Evolutionary conservation across 2,329 filamentous ascomycete species (phyloP).

Genomic region (Daldinia eschscholtzii): DNA sequence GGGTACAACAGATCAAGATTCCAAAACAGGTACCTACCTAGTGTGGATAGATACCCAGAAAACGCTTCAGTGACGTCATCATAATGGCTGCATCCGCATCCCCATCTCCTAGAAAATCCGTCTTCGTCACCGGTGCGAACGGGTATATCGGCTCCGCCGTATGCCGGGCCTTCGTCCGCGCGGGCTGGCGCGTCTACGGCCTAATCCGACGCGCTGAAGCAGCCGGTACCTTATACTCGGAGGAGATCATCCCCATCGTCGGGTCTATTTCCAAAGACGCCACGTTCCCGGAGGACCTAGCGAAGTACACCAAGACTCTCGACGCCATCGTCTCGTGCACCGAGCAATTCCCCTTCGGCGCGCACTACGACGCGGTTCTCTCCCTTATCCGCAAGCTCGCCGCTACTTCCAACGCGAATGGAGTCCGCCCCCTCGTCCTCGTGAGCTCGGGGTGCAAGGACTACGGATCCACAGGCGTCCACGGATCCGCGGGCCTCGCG

Average conservation of each 20-base stretch:
- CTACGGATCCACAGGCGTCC: slow-evolving; percentile 56
- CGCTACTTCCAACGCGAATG: slow-evolving; percentile 50
- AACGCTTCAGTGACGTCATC: slow-evolving; percentile 20
- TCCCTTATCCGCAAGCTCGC: slow-evolving; percentile 54
- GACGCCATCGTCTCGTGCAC: slow-evolving; percentile 60
- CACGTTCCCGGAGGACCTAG: slow-evolving; percentile 49
- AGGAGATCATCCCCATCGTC: slow-evolving; percentile 58
- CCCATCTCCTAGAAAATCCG: slow-evolving; percentile 46
- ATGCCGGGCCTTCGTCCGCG: slow-evolving; percentile 59
- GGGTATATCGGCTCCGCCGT: slow-evolving; percentile 63
- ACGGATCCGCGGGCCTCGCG: slow-evolving; percentile 53
- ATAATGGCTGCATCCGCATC: slow-evolving; percentile 19
- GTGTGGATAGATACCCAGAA: neutral
- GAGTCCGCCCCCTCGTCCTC: slow-evolving; percentile 58
- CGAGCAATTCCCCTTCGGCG: slow-evolving; percentile 57
- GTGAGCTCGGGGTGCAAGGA: slow-evolving; percentile 65
- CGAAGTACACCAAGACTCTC: slow-evolving; percentile 50
- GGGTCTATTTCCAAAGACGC: slow-evolving; percentile 54
- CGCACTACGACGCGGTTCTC: slow-evolving; percentile 56
- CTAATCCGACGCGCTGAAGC: slow-evolving; percentile 56
- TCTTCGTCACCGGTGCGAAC: slow-evolving; percentile 63
- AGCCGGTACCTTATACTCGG: slow-evolving; percentile 48
- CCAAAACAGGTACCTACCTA: neutral
- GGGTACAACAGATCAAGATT: neutral
- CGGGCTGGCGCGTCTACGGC: slow-evolving; percentile 61